Conservation (phyloP, 192 early-diverging fungal genomes). For the Glomus cerebriforme region DNA sequence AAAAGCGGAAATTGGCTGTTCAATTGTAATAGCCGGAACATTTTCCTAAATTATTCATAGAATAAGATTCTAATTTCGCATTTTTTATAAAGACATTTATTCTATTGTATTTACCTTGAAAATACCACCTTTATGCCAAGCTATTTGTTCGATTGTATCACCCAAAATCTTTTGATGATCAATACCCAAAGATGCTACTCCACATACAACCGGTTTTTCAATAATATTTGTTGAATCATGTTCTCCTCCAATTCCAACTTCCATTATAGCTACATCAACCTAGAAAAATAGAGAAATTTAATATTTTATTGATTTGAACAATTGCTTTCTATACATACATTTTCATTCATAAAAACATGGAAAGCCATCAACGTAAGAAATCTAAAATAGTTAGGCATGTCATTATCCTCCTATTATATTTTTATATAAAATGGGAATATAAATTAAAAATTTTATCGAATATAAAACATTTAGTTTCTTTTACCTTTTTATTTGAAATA, state of each 20-base stretch:
- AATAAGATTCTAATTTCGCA: not conserved
- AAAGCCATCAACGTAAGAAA: constrained; percentile 90
- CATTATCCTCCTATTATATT: not conserved
- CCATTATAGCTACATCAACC: constrained; percentile 80
- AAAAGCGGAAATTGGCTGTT: constrained; percentile 71
- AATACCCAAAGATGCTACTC: constrained; percentile 76
- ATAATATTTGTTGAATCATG: constrained; percentile 87
- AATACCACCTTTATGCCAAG: constrained; percentile 86
- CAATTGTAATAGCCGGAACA: constrained; percentile 71
- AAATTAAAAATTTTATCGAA: not conserved
- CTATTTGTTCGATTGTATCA: constrained; percentile 73
- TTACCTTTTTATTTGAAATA: constrained; percentile 34
- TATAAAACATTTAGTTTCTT: not conserved
- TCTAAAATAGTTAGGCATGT: constrained; percentile 83
- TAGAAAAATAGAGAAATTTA: not conserved
- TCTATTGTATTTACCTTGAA: constrained; percentile 51
- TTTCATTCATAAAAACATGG: constrained; percentile 82
- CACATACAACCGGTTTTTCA: constrained; percentile 72
- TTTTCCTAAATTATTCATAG: constrained; percentile 37
- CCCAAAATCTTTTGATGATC: constrained; percentile 76
- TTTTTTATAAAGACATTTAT: not conserved
- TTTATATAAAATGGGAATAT: not conserved
- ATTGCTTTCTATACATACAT: constrained; percentile 35
- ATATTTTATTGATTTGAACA: not conserved
- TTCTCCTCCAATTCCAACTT: constrained; percentile 83